phyloP scores from a whole-genome alignment of 208 protist genomes.

The Tritrichomonas musculus region DNA sequence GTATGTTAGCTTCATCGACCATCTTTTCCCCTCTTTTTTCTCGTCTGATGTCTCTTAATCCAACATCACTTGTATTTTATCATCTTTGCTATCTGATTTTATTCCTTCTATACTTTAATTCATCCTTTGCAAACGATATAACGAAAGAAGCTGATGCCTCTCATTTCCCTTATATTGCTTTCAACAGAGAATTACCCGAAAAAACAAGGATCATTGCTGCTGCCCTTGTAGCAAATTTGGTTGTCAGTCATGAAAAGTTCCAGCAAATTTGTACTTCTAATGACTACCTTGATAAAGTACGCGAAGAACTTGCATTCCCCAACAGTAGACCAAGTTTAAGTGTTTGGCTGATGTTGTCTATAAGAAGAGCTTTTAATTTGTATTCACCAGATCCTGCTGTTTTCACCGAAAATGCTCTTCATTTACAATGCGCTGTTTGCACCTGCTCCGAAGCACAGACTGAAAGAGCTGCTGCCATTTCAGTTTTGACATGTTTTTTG shows the following conservation, averaged over 20 bases:
- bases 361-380: slow-evolving; percentile 1
- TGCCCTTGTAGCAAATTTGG: not conserved
- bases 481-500: not conserved
- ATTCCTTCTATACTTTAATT: not conserved
- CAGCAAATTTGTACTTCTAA: not conserved
- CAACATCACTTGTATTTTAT: not conserved
- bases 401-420: not conserved
- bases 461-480: not conserved
- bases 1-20: not conserved
- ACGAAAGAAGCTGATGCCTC: not conserved
- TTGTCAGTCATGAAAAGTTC: not conserved
- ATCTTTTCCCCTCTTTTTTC: not conserved
- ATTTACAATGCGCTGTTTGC: not conserved
- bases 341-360: not conserved
- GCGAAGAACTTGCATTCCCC: not conserved
- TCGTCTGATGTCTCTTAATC: not conserved
- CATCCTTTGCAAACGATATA: not conserved
- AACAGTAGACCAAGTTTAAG: too few species aligned
- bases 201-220: not conserved
- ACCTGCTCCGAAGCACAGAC: too few species aligned
- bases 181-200: not conserved
- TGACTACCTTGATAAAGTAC: not conserved
- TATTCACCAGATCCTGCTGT: not conserved
- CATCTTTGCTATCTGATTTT: not conserved
- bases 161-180: not conserved